Conservation (phyloP, 768 basidiomycete species). For the Psilocybe cubensis region DNA sequence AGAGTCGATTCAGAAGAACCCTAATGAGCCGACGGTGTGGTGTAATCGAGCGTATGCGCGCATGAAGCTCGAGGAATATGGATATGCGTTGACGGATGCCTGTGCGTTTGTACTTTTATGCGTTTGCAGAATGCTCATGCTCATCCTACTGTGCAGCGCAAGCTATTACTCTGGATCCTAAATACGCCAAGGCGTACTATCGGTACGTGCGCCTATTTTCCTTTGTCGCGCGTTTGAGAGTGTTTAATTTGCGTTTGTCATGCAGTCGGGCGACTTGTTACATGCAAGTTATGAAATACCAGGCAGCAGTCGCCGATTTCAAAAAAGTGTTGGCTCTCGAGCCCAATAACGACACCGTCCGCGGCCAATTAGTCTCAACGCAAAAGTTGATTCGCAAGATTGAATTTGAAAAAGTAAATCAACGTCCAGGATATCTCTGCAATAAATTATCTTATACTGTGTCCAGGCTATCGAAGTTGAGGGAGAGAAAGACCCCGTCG, state of each 20-base stretch:
- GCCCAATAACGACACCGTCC: conserved; percentile 82
- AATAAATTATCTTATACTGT: not conserved
- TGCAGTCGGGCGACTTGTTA: conserved; percentile 86
- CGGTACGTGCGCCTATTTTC: conserved; percentile 47
- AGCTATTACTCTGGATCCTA: conserved; percentile 87
- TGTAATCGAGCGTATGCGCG: conserved; percentile 93
- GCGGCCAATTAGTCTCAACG: conserved; percentile 81
- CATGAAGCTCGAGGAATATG: conserved; percentile 92
- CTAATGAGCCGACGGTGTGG: conserved; percentile 87
- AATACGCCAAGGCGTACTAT: conserved; percentile 90
- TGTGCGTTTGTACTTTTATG: conserved; percentile 52
- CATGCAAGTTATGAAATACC: conserved; percentile 88
- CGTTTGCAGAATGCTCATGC: not conserved
- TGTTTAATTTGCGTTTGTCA: conserved; percentile 1
- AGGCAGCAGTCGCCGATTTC: conserved; percentile 85
- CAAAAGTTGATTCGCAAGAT: conserved; percentile 90
- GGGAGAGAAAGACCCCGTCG: conserved; percentile 80
- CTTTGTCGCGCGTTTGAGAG: conserved; percentile 3
- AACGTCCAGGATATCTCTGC: not conserved
- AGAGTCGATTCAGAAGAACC: conserved; percentile 85
- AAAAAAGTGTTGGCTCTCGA: conserved; percentile 84
- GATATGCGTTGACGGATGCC: conserved; percentile 88
- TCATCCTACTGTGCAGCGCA: conserved; percentile 51
- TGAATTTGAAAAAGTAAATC: conserved; percentile 87
- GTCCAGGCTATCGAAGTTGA: conserved; percentile 88